These are phyloP conservation scores for Penicillium egyptiacum DNA, from an alignment of 495 filamentous ascomycete genomes.

Conservation along the genomic window DNA sequence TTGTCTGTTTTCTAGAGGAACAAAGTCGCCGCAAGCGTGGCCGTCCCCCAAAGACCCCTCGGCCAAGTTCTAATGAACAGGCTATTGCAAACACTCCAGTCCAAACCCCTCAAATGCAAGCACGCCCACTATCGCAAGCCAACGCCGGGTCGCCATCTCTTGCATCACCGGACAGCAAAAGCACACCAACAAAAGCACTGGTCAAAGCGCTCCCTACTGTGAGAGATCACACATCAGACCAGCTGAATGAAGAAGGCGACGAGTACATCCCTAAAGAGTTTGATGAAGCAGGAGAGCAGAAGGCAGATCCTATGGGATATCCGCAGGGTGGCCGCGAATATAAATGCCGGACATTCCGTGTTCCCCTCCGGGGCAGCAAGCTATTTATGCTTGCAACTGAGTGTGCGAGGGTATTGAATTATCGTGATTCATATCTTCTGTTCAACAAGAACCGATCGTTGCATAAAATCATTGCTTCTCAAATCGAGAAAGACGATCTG, in stretches of 20 bases:
- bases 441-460: slow-evolving; percentile 99
- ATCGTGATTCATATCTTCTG: slow-evolving; percentile 94
- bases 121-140: slow-evolving; percentile 63
- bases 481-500: slow-evolving; percentile 93
- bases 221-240: slow-evolving; percentile 95
- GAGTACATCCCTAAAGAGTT: slow-evolving; percentile 95
- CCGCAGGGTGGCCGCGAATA: slow-evolving; percentile 82
- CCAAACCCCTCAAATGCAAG: slow-evolving; percentile 79
- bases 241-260: slow-evolving; percentile 86
- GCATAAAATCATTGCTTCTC: slow-evolving; percentile 96
- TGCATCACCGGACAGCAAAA: slow-evolving; percentile 69
- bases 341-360: slow-evolving; percentile 88
- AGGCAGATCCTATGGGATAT: slow-evolving; percentile 82
- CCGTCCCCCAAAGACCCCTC: slow-evolving; percentile 71
- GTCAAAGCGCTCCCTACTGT: slow-evolving; percentile 96
- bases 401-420: slow-evolving; percentile 90
- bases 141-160: slow-evolving; percentile 60
- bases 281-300: slow-evolving; percentile 89
- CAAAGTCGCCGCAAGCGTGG: slow-evolving; percentile 82
- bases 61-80: slow-evolving; percentile 53
- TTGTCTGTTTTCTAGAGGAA: slow-evolving; percentile 50
- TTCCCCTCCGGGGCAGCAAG: slow-evolving; percentile 86
- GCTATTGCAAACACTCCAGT: slow-evolving; percentile 52
- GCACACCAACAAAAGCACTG: slow-evolving; percentile 82
- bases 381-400: slow-evolving; percentile 99